Conservation (phyloP, 495 filamentous ascomycete genomes). For the Neurospora sp. region DNA sequence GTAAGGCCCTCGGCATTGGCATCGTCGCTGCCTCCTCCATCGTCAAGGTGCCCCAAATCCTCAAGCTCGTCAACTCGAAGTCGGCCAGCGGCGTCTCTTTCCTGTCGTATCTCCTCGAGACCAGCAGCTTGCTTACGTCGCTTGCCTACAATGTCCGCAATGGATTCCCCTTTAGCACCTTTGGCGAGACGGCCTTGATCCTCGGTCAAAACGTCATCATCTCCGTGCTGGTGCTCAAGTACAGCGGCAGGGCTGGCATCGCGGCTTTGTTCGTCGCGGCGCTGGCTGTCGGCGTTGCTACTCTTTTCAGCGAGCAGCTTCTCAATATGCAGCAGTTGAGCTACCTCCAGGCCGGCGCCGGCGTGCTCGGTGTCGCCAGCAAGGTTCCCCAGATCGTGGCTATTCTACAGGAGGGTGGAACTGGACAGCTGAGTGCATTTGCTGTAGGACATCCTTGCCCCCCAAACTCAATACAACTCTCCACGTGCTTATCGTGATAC, state of each 20-base stretch:
- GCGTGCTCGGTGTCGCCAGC: conserved; percentile 70
- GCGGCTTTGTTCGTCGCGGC: conserved; percentile 69
- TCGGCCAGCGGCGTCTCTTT: conserved; percentile 79
- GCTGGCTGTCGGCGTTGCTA: conserved; percentile 54
- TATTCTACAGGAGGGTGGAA: conserved; percentile 74
- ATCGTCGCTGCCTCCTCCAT: conserved; percentile 82
- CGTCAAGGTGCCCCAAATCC: conserved; percentile 91
- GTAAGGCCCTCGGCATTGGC: conserved; percentile 83
- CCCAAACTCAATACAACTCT: background rate
- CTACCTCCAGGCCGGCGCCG: conserved; percentile 76
- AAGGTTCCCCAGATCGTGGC: conserved; percentile 87
- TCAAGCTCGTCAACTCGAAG: conserved; percentile 73
- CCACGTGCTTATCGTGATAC: background rate
- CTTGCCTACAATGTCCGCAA: conserved; percentile 85
- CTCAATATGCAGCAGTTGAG: conserved; percentile 58
- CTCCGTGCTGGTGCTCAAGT: conserved; percentile 71
- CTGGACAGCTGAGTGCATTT: conserved; percentile 92
- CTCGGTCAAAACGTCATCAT: conserved; percentile 86
- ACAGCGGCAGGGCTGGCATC: conserved; percentile 47
- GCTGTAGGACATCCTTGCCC: conserved; percentile 50
- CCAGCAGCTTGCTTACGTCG: conserved; percentile 69
- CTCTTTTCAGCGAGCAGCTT: conserved; percentile 58
- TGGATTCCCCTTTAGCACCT: conserved; percentile 90
- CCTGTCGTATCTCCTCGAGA: conserved; percentile 85
- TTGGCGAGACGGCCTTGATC: conserved; percentile 87